Evolutionary conservation across 306 rosid genomes (phyloP), one percentile per base, ranked within the genome.

Genomic region (Pterocarpus santalinus): DNA sequence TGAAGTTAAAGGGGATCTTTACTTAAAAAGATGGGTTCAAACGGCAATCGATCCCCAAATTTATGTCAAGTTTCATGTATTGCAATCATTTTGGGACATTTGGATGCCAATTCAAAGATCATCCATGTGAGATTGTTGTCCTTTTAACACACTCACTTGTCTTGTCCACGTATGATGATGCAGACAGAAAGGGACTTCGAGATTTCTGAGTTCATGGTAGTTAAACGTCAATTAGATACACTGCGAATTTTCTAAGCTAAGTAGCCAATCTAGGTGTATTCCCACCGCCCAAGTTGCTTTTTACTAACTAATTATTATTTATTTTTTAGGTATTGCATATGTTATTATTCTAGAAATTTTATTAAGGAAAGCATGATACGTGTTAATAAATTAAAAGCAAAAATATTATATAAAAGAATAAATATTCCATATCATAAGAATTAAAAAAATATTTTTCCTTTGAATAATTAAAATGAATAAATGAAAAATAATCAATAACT

Each of bases 101-200:
- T 28, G 28, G 74, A 69, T 43, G 69, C 69, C 65, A 74, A 62
- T 62, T 75, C 52, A 63, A 78, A 33, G 65, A 44, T 53, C 65
- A 63, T 62, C 70, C 87, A 80, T 75, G 87, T 80, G 85, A 64
- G 47, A 34, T 80, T 55, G 77, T 63, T 80, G 46, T 33, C 43
- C 68, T 69, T 75, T 62, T 51, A 55, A 44, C 80, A 14, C 61
- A 63, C 35, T 16, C 17, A 30, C 56, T 63, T 35, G 66, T 73
- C 69, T 6, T 49, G 47, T 51, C 78, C 79, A 69, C 39, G 49
- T 41, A 64, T 62, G 71, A 44, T 80, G 58, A 51, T 75, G 64
- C 64, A 62, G 70, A 79, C 84, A 79, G 84, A 84, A 58, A 84
- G 82, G 28, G 85, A 75, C 66, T 22, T 47, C 8, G 17, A 67